Base-by-base conservation (phyloP, 257 asterid species). In the Salvia splendens region DNA sequence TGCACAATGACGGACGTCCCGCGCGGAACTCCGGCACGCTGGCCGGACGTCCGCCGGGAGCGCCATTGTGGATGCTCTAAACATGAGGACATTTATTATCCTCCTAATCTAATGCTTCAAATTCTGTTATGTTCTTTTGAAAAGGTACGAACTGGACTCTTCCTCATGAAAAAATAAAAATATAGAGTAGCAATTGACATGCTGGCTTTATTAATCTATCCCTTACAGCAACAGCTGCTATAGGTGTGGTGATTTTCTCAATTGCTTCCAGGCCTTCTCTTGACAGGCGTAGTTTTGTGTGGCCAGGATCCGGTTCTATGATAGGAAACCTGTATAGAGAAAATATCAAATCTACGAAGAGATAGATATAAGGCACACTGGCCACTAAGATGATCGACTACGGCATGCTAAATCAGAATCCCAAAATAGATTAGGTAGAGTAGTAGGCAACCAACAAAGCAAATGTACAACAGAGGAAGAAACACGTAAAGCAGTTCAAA, bases 211-310 rank as follows among this genome's bases (percentile, higher is more conserved):
- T 43, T 48, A 78, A 75, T 71, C 24, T 61, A 76, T 61, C 59
- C 53, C 99, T 80, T 85, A 93, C 99, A 62, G 96, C 96, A 69
- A 93, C 92, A 71, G 96, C 92, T 45, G 97, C 92, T 75, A 93
- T 79, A 51, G 99, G 99, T 49, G 85, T 88, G 33, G 90, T 83
- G 67, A 90, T 88, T 76, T 79, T 88, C 88, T 86, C 91, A 67
- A 93, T 88, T 56, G 99, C 95, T 77, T 85, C 86, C 81, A 93
- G 75, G 60, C 99, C 99, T 85, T 79, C 95, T 81, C 89, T 85
- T 61, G 95, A 69, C 74, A 93, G 83, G 47, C 89, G 95, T 49
- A 93, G 99, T 79, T 90, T 93, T 7, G 99, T 90, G 80, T 93
- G 99, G 62, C 97, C 96, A 45, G 92, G 89, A 80, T 91, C 95